Evolutionary conservation across 345 rosid species (phyloP).

Genomic region (Acer saccharum): DNA sequence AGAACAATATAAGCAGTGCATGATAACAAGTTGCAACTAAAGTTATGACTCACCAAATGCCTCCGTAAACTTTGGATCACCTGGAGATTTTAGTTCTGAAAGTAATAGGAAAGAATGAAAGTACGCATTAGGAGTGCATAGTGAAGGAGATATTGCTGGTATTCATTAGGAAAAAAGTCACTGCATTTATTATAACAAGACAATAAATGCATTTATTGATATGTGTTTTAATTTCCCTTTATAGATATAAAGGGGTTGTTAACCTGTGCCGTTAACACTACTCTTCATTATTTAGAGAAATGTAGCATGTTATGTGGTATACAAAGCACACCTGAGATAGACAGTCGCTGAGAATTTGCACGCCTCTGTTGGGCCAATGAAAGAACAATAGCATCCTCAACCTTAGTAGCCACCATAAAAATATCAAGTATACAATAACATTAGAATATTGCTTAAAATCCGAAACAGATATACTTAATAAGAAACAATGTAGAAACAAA

Average conservation of each 20-base stretch:
- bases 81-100: constrained; percentile 81
- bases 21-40: not conserved
- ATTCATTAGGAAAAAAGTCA: no score
- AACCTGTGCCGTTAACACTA: no score
- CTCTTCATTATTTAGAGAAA: not conserved
- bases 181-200: no score
- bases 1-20: not conserved
- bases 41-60: constrained; percentile 70
- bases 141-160: not conserved
- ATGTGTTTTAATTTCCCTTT: no score
- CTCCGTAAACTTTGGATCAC: constrained; percentile 82
- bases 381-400: constrained; percentile 81
- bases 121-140: constrained; percentile 16
- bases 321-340: constrained; percentile 60
- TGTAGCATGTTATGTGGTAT: not conserved
- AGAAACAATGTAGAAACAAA: not conserved
- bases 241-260: no score
- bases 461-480: not conserved
- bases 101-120: constrained; percentile 22
- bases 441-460: constrained; percentile 1
- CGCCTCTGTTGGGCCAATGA: constrained; percentile 79
- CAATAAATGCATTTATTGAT: no score
- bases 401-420: constrained; percentile 48
- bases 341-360: constrained; percentile 62
- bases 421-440: constrained; percentile 1